Evolutionary conservation across 2,329 filamentous ascomycete genomes (phyloP).

Genomic region (Zymoseptoria tritici): DNA sequence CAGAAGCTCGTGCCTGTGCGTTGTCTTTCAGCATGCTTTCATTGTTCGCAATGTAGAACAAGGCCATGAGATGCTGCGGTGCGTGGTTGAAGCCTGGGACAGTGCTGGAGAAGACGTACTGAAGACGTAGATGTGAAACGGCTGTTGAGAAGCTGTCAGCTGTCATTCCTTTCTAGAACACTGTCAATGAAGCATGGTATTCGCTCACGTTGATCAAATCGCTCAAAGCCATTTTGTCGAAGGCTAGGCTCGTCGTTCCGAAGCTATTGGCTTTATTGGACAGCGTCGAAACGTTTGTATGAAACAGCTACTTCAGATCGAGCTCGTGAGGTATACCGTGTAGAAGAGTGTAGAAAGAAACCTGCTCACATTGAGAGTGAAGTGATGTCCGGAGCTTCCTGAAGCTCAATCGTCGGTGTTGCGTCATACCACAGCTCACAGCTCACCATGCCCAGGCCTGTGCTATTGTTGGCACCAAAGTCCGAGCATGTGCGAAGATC

Average conservation of each 20-base stretch:
- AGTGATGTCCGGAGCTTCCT: too few species aligned
- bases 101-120: conserved; percentile 3
- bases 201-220: neutral
- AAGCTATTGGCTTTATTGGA: too few species aligned
- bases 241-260: neutral
- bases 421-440: neutral
- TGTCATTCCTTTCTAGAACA: neutral
- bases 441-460: neutral
- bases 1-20: conserved; percentile 28
- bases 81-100: neutral
- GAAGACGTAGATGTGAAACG: conserved; percentile 25
- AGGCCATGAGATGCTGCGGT: neutral
- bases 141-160: conserved; percentile 7
- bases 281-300: too few species aligned
- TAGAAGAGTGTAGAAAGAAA: neutral
- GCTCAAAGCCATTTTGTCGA: neutral
- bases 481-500: neutral
- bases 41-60: neutral
- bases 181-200: neutral
- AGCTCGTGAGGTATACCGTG: neutral
- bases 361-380: neutral
- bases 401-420: neutral
- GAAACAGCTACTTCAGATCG: neutral
- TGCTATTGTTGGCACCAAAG: neutral
- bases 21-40: neutral